phyloP scores from a whole-genome alignment of 23 red algal genomes.

The Agarophyton chilense region DNA sequence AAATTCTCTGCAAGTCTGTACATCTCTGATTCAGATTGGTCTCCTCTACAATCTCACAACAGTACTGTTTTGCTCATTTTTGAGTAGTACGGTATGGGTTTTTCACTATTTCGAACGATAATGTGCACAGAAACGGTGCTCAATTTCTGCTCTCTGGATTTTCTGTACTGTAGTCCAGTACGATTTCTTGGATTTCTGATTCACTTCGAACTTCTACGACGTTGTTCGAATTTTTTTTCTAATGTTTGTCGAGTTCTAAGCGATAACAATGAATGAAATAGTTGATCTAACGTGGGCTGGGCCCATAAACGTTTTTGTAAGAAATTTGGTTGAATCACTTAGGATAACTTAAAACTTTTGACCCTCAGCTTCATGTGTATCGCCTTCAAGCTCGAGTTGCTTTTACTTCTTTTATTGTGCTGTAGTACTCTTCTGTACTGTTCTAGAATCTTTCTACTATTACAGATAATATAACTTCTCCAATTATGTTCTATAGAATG shows the following conservation, averaged over 20 bases:
- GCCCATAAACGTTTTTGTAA: background rate
- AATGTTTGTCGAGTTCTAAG: background rate
- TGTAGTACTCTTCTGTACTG: too few species aligned
- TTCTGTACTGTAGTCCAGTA: too few species aligned
- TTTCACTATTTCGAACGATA: too few species aligned
- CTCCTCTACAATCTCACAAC: too few species aligned
- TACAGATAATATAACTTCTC: background rate
- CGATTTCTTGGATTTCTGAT: background rate
- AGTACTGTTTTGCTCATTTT: too few species aligned
- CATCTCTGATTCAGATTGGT: too few species aligned
- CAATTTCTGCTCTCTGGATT: too few species aligned
- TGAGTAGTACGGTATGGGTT: too few species aligned
- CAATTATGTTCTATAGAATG: background rate
- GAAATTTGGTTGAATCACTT: background rate
- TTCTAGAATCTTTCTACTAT: background rate
- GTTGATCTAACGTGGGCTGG: background rate
- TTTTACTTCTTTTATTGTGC: background rate
- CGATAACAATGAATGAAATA: too few species aligned
- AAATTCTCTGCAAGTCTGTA: too few species aligned
- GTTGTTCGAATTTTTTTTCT: background rate
- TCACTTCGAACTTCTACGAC: slow-evolving; percentile 1
- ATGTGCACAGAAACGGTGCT: too few species aligned
- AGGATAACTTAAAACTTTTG: slow-evolving; percentile 2
- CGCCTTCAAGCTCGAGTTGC: background rate
- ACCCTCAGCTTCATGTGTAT: background rate